Evolutionary conservation across 169 alveolate genomes (phyloP).

Genomic region (Eimeria acervulina): DNA sequence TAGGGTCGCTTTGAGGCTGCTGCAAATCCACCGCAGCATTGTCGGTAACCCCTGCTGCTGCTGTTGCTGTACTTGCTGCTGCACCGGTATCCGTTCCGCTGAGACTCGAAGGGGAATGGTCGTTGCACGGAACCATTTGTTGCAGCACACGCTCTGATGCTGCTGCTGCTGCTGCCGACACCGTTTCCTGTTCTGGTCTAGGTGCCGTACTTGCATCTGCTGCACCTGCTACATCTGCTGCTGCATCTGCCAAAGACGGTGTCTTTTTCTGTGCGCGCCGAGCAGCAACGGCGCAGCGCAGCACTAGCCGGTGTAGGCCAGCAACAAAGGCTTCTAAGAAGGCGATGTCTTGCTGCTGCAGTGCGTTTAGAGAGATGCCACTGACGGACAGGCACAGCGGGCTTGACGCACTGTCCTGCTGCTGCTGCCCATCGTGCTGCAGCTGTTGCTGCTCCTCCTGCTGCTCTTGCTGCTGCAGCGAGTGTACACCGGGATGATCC

Average conservation of each 20-base stretch:
- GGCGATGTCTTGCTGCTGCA: conserved; percentile 43
- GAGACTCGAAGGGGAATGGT: background rate
- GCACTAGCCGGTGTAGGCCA: conserved; percentile 40
- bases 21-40: background rate
- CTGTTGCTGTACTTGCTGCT: conserved; percentile 30
- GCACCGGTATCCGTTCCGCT: background rate
- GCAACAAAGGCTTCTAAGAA: conserved; percentile 51
- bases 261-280: conserved; percentile 15
- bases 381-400: conserved; percentile 44
- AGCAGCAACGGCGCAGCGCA: conserved; percentile 76
- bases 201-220: background rate
- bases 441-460: conserved; percentile 52
- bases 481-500: background rate
- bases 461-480: conserved; percentile 43
- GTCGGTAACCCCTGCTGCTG: background rate
- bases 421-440: conserved; percentile 53
- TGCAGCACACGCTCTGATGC: conserved; percentile 1
- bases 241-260: background rate
- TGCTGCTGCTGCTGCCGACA: background rate
- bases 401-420: background rate
- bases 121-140: background rate
- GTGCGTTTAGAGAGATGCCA: background rate
- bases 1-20: background rate
- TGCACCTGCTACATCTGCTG: conserved; percentile 1
- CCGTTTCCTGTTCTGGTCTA: background rate